Conservation (phyloP, 2,329 filamentous ascomycete genomes). For the Xylaria sp. region DNA sequence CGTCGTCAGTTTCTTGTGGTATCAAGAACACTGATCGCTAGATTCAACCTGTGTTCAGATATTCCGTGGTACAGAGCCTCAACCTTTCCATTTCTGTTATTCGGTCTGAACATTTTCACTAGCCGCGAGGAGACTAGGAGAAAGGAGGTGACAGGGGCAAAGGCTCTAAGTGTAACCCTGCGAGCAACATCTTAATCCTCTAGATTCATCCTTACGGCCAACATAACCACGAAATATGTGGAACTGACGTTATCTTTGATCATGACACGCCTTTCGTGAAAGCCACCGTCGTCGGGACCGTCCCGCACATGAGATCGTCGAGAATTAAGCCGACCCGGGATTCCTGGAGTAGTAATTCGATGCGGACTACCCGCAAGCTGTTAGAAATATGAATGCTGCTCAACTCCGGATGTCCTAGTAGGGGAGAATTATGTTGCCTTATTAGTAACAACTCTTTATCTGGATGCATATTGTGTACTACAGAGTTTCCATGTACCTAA, state of each 20-base stretch:
- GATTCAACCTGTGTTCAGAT: neutral
- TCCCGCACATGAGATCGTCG: neutral
- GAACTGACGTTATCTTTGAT: neutral
- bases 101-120: neutral
- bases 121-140: neutral
- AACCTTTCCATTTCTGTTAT: neutral
- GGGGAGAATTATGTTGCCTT: neutral
- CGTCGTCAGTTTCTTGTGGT: slow-evolving; percentile 7
- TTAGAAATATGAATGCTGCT: neutral
- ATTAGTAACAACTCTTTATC: neutral
- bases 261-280: neutral
- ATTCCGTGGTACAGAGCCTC: slow-evolving; percentile 26
- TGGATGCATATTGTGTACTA: slow-evolving; percentile 3
- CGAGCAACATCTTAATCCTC: neutral
- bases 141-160: neutral
- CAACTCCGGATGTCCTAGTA: neutral
- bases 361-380: slow-evolving; percentile 9
- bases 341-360: slow-evolving; percentile 18
- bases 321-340: neutral
- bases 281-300: neutral
- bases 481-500: neutral
- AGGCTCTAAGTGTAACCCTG: neutral
- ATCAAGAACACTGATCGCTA: slow-evolving; percentile 7
- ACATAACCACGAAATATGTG: neutral
- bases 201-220: neutral